phyloP scores from a whole-genome alignment of 345 rosid species.

The Citrus hindsii region DNA sequence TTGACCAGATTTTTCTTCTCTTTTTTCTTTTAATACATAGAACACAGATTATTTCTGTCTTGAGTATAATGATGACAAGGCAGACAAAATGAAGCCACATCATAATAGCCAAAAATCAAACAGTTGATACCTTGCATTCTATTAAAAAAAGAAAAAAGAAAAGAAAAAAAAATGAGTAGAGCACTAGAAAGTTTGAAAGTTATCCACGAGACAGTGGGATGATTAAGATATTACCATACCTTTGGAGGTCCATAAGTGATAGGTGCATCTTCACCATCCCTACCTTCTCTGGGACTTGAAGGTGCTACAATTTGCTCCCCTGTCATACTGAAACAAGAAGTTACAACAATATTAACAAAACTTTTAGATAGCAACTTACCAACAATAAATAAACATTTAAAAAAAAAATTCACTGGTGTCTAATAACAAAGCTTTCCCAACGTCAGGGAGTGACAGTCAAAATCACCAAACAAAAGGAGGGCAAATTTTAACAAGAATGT shows the following conservation, averaged over 20 bases:
- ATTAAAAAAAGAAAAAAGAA: background rate
- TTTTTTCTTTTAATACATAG: background rate
- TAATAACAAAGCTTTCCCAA: background rate
- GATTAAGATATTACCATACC: slow-evolving; percentile 39
- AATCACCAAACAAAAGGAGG: background rate
- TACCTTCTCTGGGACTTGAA: slow-evolving; percentile 86
- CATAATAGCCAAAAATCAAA: background rate
- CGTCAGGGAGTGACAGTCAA: background rate
- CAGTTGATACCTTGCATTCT: background rate
- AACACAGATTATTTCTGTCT: background rate
- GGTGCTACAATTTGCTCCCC: slow-evolving; percentile 82
- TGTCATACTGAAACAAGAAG: slow-evolving; percentile 74
- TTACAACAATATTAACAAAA: slow-evolving; percentile 18
- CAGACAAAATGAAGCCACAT: background rate
- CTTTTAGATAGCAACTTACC: background rate
- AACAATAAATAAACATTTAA: background rate
- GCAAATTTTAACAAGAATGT: background rate
- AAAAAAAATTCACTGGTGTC: background rate
- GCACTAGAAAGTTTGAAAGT: slow-evolving; percentile 10
- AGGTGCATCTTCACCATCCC: slow-evolving; percentile 77
- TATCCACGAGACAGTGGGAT: background rate
- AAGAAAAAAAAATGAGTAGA: background rate
- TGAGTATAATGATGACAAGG: background rate
- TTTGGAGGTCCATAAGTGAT: slow-evolving; percentile 47
- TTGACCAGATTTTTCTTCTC: background rate